These are phyloP conservation scores for Pythium phragmiticola DNA, from an alignment of 352 stramenopile species.

Conservation along the genomic window DNA sequence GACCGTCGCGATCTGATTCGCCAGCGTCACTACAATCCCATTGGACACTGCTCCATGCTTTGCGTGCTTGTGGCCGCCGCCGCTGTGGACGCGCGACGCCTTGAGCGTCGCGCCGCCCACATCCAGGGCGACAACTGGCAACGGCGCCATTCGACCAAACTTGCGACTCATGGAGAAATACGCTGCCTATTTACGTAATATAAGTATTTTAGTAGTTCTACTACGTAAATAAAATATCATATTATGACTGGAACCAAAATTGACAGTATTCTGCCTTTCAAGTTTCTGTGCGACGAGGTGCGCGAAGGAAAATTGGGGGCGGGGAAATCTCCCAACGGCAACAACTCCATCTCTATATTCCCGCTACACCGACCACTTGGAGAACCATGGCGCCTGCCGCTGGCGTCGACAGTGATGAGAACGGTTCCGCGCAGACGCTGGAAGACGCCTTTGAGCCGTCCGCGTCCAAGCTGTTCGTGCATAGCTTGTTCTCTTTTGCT, in stretches of 20 bases:
- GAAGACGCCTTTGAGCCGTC: conserved; percentile 9
- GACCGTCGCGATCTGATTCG: conserved; percentile 48
- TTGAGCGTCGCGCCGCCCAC: conserved; percentile 62
- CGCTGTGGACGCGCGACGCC: conserved; percentile 38
- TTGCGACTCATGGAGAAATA: not conserved
- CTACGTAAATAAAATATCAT: not conserved
- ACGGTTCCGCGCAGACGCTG: not conserved
- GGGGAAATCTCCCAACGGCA: not conserved
- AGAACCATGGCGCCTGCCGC: too few relatives aligned
- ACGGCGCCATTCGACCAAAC: conserved; percentile 5
- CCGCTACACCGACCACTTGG: not conserved
- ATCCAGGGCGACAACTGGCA: conserved; percentile 51
- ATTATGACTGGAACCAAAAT: not conserved
- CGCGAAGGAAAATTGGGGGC: not conserved
- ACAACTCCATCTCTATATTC: not conserved
- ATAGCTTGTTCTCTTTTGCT: not conserved
- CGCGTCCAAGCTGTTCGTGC: conserved; percentile 8
- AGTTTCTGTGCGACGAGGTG: conserved; percentile 11
- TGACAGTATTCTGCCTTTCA: not conserved
- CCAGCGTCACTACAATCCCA: conserved; percentile 30
- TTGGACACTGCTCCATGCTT: not conserved
- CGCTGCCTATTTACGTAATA: not conserved
- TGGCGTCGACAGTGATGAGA: not conserved
- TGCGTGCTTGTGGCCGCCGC: conserved; percentile 12
- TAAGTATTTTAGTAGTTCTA: not conserved